Conservation (phyloP, 768 basidiomycete genomes). For the Tricholoma matsutake region DNA sequence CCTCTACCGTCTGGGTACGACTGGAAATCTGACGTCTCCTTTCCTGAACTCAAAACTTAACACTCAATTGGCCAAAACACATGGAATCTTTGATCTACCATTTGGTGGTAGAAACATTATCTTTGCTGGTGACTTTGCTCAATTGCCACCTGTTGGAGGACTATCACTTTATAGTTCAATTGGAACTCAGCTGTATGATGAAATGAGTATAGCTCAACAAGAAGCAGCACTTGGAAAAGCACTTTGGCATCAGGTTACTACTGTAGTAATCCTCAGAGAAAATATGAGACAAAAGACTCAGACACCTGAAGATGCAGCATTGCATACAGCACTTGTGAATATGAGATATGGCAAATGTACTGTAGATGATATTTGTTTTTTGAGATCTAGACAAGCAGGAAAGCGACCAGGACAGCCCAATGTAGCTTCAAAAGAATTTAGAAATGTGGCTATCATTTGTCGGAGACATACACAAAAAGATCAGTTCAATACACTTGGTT, state of each 20-base stretch:
- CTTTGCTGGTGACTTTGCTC: not conserved
- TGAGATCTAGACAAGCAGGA: not conserved
- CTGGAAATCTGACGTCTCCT: too few species aligned
- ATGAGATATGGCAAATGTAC: not conserved
- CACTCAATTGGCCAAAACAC: not conserved
- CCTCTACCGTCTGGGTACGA: too few species aligned
- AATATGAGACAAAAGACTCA: not conserved
- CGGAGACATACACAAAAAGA: not conserved
- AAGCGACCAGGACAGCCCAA: not conserved
- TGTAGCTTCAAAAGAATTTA: not conserved
- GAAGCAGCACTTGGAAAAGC: not conserved
- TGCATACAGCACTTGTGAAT: not conserved
- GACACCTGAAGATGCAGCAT: not conserved
- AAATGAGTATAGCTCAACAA: not conserved
- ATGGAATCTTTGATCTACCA: not conserved
- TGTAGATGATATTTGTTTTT: not conserved
- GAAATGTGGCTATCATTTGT: too few species aligned
- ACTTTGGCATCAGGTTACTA: not conserved
- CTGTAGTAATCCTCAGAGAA: not conserved
- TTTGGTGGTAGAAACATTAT: too few species aligned
- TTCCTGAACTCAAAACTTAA: too few species aligned
- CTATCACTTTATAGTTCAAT: not conserved
- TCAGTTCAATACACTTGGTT: not conserved
- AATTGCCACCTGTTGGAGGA: not conserved
- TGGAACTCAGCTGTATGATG: not conserved